A percentile compares a stretch with the other conserved stretches of the same genome.
These are phyloP conservation scores for Amyloporia xantha DNA, from an alignment of 768 basidiomycete genomes.

Conservation along the genomic window DNA sequence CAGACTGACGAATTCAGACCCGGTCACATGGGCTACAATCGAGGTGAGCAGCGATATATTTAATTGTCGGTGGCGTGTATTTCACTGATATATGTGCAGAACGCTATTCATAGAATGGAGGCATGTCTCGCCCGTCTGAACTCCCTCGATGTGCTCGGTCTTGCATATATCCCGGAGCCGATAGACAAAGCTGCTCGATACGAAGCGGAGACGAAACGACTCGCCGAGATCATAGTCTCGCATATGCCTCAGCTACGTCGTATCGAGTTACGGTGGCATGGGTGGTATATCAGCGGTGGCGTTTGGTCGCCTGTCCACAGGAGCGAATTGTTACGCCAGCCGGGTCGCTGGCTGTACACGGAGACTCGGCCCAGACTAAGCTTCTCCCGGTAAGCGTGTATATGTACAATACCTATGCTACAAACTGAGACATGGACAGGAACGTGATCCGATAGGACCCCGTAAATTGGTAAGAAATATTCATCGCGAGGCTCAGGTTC, in stretches of 20 bases:
- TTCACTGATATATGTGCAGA: constrained; percentile 8
- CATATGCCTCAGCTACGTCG: constrained; percentile 7
- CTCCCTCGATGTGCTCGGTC: constrained; percentile 11
- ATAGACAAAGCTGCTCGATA: neutral
- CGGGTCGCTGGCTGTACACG: constrained; percentile 10
- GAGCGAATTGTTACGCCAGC: constrained; percentile 8
- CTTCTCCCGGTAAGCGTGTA: neutral
- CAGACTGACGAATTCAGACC: neutral
- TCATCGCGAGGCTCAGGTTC: too few species aligned
- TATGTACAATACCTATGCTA: too few species aligned
- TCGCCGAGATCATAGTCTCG: constrained; percentile 8
- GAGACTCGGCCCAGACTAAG: neutral
- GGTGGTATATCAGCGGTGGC: constrained; percentile 11
- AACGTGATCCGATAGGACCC: too few species aligned
- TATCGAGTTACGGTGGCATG: constrained; percentile 19
- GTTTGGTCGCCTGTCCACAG: constrained; percentile 7
- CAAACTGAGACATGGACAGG: too few species aligned
- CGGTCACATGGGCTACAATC: constrained; percentile 2
- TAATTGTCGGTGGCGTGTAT: neutral
- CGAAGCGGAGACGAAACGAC: constrained; percentile 7
- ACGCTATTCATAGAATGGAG: constrained; percentile 11
- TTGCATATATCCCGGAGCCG: constrained; percentile 18
- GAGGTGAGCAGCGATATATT: neutral
- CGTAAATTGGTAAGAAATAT: too few species aligned
- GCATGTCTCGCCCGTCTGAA: constrained; percentile 7